Evolutionary conservation across 2,329 filamentous ascomycete genomes (phyloP).

Genomic region (Aureobasidium sp.): DNA sequence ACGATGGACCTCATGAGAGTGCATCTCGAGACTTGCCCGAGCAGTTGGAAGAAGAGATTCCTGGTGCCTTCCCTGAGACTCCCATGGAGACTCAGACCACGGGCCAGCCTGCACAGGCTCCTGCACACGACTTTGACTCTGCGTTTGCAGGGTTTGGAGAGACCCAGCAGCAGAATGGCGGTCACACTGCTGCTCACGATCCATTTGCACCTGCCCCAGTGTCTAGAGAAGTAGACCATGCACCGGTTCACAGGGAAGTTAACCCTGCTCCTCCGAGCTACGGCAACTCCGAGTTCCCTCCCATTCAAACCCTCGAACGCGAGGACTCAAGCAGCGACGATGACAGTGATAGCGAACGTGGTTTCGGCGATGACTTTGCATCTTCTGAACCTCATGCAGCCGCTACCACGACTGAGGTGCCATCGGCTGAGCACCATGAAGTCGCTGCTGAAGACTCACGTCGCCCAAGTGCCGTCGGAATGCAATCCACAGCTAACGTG

Average conservation of each 20-base stretch:
- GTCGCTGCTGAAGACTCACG: background rate
- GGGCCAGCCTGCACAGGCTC: background rate
- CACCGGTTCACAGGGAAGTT: constrained; percentile 21
- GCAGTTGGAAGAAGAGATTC: constrained; percentile 37
- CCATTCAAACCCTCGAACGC: constrained; percentile 76
- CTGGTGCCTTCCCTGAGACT: constrained; percentile 44
- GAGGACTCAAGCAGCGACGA: constrained; percentile 67
- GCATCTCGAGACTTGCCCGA: constrained; percentile 32
- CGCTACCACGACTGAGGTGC: constrained; percentile 14
- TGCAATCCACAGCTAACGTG: constrained; percentile 28
- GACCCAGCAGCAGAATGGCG: constrained; percentile 21
- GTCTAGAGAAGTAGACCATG: constrained; percentile 22
- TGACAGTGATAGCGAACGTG: constrained; percentile 63
- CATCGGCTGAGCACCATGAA: background rate
- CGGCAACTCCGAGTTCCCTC: constrained; percentile 66
- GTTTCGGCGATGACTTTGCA: constrained; percentile 91
- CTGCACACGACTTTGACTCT: constrained; percentile 64
- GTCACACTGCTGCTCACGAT: constrained; percentile 18
- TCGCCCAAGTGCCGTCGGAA: constrained; percentile 18
- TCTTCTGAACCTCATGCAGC: constrained; percentile 44
- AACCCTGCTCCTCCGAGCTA: constrained; percentile 18
- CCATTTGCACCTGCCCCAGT: constrained; percentile 36
- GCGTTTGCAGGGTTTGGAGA: constrained; percentile 69
- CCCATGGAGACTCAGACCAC: constrained; percentile 28
- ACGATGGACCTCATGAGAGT: background rate